Evolutionary conservation across 352 stramenopile genomes (phyloP), one percentile per base, ranked within the genome.

Genomic region (Blastocystis sp.): DNA sequence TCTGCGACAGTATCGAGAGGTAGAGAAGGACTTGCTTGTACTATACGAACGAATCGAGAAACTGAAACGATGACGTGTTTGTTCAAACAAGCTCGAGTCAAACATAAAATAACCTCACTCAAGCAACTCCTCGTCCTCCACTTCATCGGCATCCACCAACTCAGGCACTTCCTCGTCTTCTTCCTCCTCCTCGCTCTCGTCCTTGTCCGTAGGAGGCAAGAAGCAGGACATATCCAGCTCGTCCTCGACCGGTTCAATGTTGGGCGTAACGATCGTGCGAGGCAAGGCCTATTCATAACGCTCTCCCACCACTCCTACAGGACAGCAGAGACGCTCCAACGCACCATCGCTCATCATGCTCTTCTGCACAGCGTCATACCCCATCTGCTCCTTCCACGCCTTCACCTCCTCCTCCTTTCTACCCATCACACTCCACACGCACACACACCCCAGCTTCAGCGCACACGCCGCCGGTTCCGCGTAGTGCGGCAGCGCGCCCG

Each of bases 161-260:
- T 60, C 74, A 29, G 55, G 24, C 19, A 21, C 74, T 55, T 85
- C 74, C 1, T 70, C 74, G 4, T 55, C 51, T n/a, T 85, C 74
- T 39, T 85, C 74, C 29, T 50, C 41, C 55, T 81, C 71, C 51
- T 81, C 71, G 2, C 62, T 51, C 16, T 65, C 41, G 1, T 85
- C 55, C 31, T 35, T 67, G 6, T 67, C 74, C 13, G 55, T 29
- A 24, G 55, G 26, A 31, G 60, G 16, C 24, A 85, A 35, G 74
- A 85, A 85, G 31, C 74, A 85, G 10, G 74, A 85, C 13, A 55
- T 69, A 31, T 85, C 74, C 33, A 85, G 41, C 74, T 41, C 21
- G 51, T 85, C 74, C 60, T 85, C 74, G 0, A 45, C 60, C 24
- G 74, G 74, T 21, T 70, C 13, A 26, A 85, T 69, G 31, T 67